These are phyloP conservation scores for Paratinospora sagittata DNA, from an alignment of 164 flowering plant species.

Conservation along the genomic window DNA sequence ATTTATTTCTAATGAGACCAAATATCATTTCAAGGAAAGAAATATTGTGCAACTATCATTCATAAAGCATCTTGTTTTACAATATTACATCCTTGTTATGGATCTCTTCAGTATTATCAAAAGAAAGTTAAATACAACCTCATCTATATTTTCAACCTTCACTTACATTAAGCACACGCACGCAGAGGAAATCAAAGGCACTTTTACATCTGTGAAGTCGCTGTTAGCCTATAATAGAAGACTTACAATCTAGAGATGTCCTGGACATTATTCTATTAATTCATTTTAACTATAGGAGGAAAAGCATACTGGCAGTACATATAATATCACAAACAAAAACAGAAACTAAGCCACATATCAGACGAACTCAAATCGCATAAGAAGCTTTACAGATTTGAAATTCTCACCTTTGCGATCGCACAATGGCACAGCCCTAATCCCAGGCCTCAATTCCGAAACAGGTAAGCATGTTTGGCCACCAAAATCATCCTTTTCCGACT, in stretches of 20 bases:
- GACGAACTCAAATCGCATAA: slow-evolving; percentile 9
- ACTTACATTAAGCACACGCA: background rate
- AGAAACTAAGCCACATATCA: slow-evolving; percentile 27
- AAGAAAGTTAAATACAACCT: background rate
- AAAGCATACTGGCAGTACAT: background rate
- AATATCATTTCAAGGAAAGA: too few relatives aligned
- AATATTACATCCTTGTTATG: too few relatives aligned
- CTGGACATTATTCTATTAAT: background rate
- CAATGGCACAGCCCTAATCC: slow-evolving; percentile 10
- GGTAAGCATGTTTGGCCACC: slow-evolving; percentile 12
- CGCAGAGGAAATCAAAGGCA: background rate
- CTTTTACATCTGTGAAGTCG: background rate
- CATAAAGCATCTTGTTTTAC: too few relatives aligned
- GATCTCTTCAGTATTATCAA: too few relatives aligned
- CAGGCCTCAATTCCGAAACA: slow-evolving; percentile 8
- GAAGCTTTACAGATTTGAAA: slow-evolving; percentile 4
- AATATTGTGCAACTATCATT: too few relatives aligned
- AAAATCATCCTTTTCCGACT: slow-evolving; percentile 33
- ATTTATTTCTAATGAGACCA: too few relatives aligned
- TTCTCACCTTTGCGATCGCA: slow-evolving; percentile 1
- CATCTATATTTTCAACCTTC: background rate
- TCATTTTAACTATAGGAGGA: background rate
- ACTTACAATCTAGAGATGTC: background rate
- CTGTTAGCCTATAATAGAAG: background rate
- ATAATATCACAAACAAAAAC: background rate